A percentile compares a stretch with the other conserved stretches of the same genome.
phyloP scores from a whole-genome alignment of 2,329 filamentous ascomycete genomes.

The Talaromyces verruculosus region DNA sequence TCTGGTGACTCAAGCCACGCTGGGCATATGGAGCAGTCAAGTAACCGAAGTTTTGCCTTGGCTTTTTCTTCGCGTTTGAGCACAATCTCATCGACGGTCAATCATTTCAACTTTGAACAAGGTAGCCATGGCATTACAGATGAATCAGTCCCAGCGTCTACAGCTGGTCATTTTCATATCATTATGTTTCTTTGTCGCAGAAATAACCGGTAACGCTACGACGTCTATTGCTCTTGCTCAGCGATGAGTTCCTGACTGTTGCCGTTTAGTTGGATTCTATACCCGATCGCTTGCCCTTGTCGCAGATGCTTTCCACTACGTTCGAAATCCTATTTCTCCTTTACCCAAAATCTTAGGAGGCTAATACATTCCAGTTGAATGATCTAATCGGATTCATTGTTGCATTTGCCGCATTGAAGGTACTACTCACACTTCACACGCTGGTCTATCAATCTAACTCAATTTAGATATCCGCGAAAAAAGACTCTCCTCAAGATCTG shows the following conservation, averaged over 20 bases:
- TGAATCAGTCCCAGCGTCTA: slow-evolving; percentile 24
- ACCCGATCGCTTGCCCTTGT: slow-evolving; percentile 70
- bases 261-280: slow-evolving; percentile 60
- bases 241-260: background rate
- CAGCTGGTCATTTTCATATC: slow-evolving; percentile 48
- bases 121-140: background rate
- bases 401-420: slow-evolving; percentile 63
- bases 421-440: slow-evolving; percentile 33
- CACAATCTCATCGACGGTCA: background rate
- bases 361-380: slow-evolving; percentile 48
- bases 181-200: slow-evolving; percentile 48
- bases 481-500: slow-evolving; percentile 38
- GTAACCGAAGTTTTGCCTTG: background rate
- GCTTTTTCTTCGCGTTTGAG: background rate
- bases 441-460: background rate
- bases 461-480: slow-evolving; percentile 9
- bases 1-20: background rate
- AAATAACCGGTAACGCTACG: slow-evolving; percentile 44
- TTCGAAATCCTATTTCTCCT: slow-evolving; percentile 35
- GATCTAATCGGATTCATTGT: slow-evolving; percentile 69
- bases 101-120: background rate
- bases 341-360: slow-evolving; percentile 7
- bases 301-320: slow-evolving; percentile 78
- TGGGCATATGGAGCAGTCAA: background rate
- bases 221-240: background rate